Evolutionary conservation across 2,329 filamentous ascomycete genomes (phyloP).

Genomic region (Fusarium nygamai): DNA sequence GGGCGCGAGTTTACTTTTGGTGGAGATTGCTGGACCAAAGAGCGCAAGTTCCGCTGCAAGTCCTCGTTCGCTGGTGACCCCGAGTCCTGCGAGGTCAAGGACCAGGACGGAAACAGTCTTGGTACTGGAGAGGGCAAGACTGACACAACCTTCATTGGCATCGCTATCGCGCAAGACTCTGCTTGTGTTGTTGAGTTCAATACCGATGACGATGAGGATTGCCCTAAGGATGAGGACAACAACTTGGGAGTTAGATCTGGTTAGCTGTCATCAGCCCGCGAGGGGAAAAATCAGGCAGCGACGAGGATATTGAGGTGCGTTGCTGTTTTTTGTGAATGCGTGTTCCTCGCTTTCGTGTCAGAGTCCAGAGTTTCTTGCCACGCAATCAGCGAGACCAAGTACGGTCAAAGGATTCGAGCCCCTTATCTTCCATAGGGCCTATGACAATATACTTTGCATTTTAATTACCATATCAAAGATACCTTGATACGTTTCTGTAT

Average conservation of each 20-base stretch:
- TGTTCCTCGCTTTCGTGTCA: background rate
- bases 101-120: conserved; percentile 3
- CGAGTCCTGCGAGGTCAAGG: conserved; percentile 7
- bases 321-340: background rate
- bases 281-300: background rate
- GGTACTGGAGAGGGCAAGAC: conserved; percentile 7
- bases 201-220: conserved; percentile 6
- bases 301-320: no score
- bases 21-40: conserved; percentile 4
- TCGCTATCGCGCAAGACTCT: conserved; percentile 4
- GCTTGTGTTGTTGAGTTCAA: conserved; percentile 17
- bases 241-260: background rate
- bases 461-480: background rate
- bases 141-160: conserved; percentile 8
- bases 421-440: background rate
- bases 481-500: background rate
- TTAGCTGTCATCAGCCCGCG: background rate
- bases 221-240: background rate
- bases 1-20: conserved; percentile 8
- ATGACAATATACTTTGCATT: background rate
- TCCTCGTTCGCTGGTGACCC: background rate
- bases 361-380: background rate
- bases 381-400: background rate
- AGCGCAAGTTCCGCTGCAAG: conserved; percentile 9
- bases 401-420: no score